These are phyloP conservation scores for Parathielavia hyrcaniae DNA, from an alignment of 495 filamentous ascomycete genomes.

Conservation along the genomic window DNA sequence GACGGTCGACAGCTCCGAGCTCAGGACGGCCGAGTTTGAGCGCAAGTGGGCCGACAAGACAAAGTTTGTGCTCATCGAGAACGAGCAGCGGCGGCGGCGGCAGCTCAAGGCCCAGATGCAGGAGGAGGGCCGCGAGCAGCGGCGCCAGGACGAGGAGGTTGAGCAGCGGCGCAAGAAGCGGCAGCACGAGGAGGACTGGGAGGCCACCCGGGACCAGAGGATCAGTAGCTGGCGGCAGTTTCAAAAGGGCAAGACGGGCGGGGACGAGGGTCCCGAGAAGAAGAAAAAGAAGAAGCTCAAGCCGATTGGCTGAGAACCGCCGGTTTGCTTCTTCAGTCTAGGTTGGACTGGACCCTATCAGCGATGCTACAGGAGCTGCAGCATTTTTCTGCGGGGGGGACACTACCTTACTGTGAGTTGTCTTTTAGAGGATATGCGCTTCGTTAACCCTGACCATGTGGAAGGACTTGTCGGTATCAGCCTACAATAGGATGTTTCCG, in stretches of 20 bases:
- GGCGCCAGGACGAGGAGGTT: constrained; percentile 78
- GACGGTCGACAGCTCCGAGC: constrained; percentile 78
- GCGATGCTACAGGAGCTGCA: neutral
- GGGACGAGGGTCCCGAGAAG: constrained; percentile 61
- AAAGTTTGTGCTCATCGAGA: constrained; percentile 85
- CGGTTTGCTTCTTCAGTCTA: neutral
- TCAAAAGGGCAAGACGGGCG: constrained; percentile 57
- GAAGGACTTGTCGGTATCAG: neutral
- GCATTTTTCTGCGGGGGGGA: neutral
- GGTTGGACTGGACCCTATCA: too few relatives aligned
- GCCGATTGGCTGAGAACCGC: constrained; percentile 41
- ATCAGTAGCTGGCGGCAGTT: constrained; percentile 95
- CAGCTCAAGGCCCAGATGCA: constrained; percentile 92
- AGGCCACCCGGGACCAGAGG: constrained; percentile 80
- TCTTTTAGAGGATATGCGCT: neutral
- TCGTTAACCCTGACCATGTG: constrained; percentile 6
- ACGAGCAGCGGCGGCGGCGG: constrained; percentile 74
- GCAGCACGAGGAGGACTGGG: constrained; percentile 89
- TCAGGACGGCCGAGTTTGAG: constrained; percentile 74
- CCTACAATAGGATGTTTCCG: neutral
- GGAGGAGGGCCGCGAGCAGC: constrained; percentile 89
- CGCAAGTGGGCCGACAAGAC: constrained; percentile 86
- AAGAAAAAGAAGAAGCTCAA: constrained; percentile 92
- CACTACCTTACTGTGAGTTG: constrained; percentile 5
- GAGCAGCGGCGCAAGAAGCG: constrained; percentile 86